Conservation (phyloP, 371 early-diverging fungal genomes). For the Syncephalastrum racemosum region DNA sequence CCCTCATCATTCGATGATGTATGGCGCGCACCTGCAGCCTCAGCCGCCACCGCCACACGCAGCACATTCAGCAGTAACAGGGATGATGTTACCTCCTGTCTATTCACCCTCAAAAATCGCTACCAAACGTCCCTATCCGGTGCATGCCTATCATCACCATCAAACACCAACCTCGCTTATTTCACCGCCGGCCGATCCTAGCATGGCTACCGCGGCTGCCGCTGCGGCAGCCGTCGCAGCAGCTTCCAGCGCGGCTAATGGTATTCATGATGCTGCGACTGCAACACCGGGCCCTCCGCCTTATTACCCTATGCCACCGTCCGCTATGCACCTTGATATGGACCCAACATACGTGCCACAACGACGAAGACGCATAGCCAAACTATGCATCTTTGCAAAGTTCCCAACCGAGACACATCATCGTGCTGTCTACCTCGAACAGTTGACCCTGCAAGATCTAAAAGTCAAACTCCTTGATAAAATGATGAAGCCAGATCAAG, state of each 20-base stretch:
- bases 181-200: too few species aligned
- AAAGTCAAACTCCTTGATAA: slow-evolving; percentile 32
- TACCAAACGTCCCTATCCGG: too few species aligned
- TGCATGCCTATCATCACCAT: too few species aligned
- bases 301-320: slow-evolving; percentile 21
- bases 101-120: too few species aligned
- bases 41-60: slow-evolving; percentile 6
- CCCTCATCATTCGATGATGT: not conserved
- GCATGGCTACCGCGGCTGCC: not conserved
- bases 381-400: slow-evolving; percentile 47
- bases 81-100: too few species aligned
- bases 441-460: slow-evolving; percentile 40
- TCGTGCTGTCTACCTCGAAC: slow-evolving; percentile 59
- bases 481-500: slow-evolving; percentile 17
- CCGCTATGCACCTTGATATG: not conserved
- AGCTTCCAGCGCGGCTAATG: slow-evolving; percentile 20
- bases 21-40: not conserved
- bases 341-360: not conserved
- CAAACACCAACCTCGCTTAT: too few species aligned
- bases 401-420: slow-evolving; percentile 40
- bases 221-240: slow-evolving; percentile 4
- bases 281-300: slow-evolving; percentile 30
- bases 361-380: slow-evolving; percentile 21
- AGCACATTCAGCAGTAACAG: not conserved
- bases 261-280: slow-evolving; percentile 34